Evolutionary conservation across 2,329 filamentous ascomycete genomes (phyloP).

Genomic region (Bipolaris bicolor): DNA sequence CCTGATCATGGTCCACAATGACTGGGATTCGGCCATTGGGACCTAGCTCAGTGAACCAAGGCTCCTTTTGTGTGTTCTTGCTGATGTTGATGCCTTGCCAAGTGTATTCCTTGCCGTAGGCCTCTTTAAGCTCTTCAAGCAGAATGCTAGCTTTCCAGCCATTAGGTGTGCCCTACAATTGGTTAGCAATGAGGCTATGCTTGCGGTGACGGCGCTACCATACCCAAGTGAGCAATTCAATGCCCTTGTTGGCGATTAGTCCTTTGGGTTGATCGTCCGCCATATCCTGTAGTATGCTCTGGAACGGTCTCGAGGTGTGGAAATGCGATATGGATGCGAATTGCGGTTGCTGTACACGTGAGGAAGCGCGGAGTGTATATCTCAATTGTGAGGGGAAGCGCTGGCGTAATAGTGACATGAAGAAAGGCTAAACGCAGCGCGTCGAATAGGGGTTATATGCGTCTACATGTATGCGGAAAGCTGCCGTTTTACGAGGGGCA

Average conservation of each 20-base stretch:
- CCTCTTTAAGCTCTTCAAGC: slow-evolving; percentile 70
- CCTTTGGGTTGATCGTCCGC: slow-evolving; percentile 56
- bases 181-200: neutral
- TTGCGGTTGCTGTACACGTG: slow-evolving; percentile 17
- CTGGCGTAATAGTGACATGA: slow-evolving; percentile 32
- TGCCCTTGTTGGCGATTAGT: slow-evolving; percentile 66
- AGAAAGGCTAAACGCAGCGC: slow-evolving; percentile 6
- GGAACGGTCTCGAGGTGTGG: slow-evolving; percentile 27
- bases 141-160: slow-evolving; percentile 64
- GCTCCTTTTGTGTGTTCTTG: slow-evolving; percentile 70
- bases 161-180: slow-evolving; percentile 50
- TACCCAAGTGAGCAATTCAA: slow-evolving; percentile 66
- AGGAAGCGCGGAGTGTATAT: slow-evolving; percentile 17
- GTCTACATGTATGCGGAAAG: slow-evolving; percentile 2
- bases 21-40: slow-evolving; percentile 71
- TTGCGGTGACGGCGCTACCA: neutral
- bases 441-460: slow-evolving; percentile 36
- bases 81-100: slow-evolving; percentile 63
- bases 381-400: slow-evolving; percentile 24
- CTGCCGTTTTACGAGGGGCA: neutral
- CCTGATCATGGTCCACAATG: slow-evolving; percentile 69
- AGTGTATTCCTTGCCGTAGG: slow-evolving; percentile 65
- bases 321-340: slow-evolving; percentile 22
- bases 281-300: slow-evolving; percentile 31
- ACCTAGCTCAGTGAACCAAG: slow-evolving; percentile 67